Conservation (phyloP, 2,329 filamentous ascomycete species). For the Penicillium sumatraense region DNA sequence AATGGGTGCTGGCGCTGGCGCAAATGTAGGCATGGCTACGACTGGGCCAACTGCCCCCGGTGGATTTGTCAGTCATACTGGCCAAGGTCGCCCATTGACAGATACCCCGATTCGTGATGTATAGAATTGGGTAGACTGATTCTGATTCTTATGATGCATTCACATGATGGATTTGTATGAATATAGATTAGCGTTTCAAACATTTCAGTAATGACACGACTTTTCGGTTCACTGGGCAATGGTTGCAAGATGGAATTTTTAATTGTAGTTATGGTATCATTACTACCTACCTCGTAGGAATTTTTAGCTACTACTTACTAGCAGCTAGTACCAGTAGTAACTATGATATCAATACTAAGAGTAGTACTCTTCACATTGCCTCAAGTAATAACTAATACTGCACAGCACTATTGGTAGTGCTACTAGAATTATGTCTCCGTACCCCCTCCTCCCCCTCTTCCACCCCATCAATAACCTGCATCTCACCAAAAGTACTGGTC, state of each 20-base stretch:
- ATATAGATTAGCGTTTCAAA: conserved; percentile 9
- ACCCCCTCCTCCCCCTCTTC: not conserved
- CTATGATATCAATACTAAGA: no score
- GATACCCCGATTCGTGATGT: conserved; percentile 23
- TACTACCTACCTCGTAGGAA: no score
- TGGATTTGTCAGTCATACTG: conserved; percentile 12
- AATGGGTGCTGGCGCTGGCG: not conserved
- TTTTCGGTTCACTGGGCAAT: no score
- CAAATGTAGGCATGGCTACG: conserved; percentile 10
- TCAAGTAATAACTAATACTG: no score
- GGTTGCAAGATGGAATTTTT: no score
- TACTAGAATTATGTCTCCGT: no score
- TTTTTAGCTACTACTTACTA: no score
- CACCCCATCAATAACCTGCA: not conserved
- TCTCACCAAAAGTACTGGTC: not conserved
- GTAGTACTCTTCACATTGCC: no score
- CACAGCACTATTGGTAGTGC: no score
- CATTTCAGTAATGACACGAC: not conserved
- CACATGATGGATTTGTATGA: conserved; percentile 11
- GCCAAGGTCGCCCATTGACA: conserved; percentile 23
- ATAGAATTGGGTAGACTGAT: not conserved
- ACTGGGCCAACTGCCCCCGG: conserved; percentile 11
- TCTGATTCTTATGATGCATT: not conserved
- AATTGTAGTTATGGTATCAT: no score
- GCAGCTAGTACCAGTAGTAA: no score